Conservation (phyloP, 495 filamentous ascomycete species). For the Aspergillus carlsbadensis region DNA sequence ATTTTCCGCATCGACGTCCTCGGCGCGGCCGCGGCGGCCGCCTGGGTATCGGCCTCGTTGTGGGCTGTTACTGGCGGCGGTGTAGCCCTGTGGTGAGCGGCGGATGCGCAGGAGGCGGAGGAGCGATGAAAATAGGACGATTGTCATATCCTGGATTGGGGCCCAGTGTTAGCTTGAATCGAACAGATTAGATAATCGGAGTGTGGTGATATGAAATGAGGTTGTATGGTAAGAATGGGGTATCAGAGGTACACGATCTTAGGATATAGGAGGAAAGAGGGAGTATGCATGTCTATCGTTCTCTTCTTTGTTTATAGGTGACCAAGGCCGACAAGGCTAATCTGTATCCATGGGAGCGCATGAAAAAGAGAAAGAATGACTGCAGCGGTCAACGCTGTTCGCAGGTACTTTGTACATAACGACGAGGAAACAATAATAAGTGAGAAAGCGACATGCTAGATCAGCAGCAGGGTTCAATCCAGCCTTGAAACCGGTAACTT, state of each 20-base stretch:
- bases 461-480: slow-evolving; percentile 37
- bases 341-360: background rate
- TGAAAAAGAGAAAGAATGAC: background rate
- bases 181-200: no score
- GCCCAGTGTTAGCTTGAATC: slow-evolving; percentile 9
- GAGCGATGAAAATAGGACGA: slow-evolving; percentile 77
- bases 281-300: background rate
- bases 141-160: slow-evolving; percentile 67
- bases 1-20: slow-evolving; percentile 78
- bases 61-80: slow-evolving; percentile 37
- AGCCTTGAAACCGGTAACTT: slow-evolving; percentile 35
- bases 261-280: background rate
- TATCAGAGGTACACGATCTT: background rate
- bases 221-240: no score
- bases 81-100: slow-evolving; percentile 55
- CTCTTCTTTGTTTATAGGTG: background rate
- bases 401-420: no score
- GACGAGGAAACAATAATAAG: background rate
- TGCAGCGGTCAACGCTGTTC: background rate
- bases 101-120: slow-evolving; percentile 59
- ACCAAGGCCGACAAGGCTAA: background rate
- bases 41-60: slow-evolving; percentile 34
- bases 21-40: slow-evolving; percentile 29
- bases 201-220: background rate
- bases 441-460: slow-evolving; percentile 11